phyloP scores from a whole-genome alignment of 2,329 filamentous ascomycete species.

The Diaporthe caulivora region DNA sequence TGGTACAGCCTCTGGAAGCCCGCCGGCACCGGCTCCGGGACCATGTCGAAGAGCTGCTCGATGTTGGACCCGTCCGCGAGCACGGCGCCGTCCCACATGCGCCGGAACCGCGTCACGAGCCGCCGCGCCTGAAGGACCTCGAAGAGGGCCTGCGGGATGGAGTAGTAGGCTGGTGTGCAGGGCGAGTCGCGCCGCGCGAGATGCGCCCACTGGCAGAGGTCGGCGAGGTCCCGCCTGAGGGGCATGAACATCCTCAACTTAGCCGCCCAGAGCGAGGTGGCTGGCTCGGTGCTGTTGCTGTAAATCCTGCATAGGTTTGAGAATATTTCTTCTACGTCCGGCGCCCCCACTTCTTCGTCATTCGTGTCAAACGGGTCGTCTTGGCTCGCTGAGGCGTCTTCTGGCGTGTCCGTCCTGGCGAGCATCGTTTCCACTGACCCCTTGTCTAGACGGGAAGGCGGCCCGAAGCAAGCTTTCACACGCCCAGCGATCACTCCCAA shows the following conservation, averaged over 20 bases:
- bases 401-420: background rate
- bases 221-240: constrained; percentile 1
- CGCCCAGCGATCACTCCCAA: background rate
- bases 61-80: constrained; percentile 18
- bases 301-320: background rate
- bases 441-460: background rate
- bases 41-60: constrained; percentile 10
- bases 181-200: constrained; percentile 8
- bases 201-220: background rate
- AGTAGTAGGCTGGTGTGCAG: constrained; percentile 11
- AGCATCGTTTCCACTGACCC: background rate
- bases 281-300: background rate
- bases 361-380: background rate
- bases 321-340: background rate
- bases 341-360: background rate
- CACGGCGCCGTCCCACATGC: constrained; percentile 1
- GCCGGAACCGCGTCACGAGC: constrained; percentile 4
- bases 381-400: background rate
- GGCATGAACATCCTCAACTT: background rate
- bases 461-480: background rate
- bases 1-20: constrained; percentile 9
- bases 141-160: constrained; percentile 12
- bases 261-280: constrained; percentile 4
- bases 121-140: background rate
- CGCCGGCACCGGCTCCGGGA: background rate